Base-by-base conservation (phyloP, 208 protist species). In the Crithidia expoeki region DNA sequence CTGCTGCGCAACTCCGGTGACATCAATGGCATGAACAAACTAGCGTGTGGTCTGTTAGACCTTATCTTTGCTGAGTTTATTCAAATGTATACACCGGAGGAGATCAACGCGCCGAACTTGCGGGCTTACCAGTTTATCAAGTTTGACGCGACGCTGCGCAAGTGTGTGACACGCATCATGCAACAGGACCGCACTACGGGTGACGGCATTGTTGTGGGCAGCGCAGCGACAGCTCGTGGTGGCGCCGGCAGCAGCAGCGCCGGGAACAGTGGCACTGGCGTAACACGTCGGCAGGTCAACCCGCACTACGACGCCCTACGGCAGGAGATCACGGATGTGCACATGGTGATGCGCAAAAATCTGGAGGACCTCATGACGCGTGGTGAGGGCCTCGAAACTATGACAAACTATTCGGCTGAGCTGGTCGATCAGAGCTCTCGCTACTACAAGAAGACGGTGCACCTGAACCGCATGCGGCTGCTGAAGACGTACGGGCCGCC, bases 301-400 rank as follows among this genome's bases (percentile, higher is more conserved):
- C 73, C 83, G 4, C 80, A 92, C 49, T 94, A 94, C 70, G 87
- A 94, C 62, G 81, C 78, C 17, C 70, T 97, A 21, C 72, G 84
- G 36, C 81, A 94, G 64, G 90, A 97, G 59, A 74, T 97, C 21
- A 93, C 85, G 7, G 93, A 95, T 72, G 93, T 96, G 64, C 93
- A 96, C 70, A 84, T 92, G 76, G 90, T 97, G 33, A 96, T 97
- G 81, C 90, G 90, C 19, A 92, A 94, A 50, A 97, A 97, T 50
- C 66, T 95, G 11, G 90, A 95, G 59, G 93, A 97, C 72, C 74
- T 97, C 17, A 92, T 97, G 84, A 90, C 77, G 34, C 88, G 90
- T 53, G 93, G 93, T 17, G 90, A 97, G 78, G 89, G 90, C 32
- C 75, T 97, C 16, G 90, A 97, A 46, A 94, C 86, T 32, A 94